Evolutionary conservation across 371 early-diverging fungal genomes (phyloP).

Genomic region (Mucor racemosus): DNA sequence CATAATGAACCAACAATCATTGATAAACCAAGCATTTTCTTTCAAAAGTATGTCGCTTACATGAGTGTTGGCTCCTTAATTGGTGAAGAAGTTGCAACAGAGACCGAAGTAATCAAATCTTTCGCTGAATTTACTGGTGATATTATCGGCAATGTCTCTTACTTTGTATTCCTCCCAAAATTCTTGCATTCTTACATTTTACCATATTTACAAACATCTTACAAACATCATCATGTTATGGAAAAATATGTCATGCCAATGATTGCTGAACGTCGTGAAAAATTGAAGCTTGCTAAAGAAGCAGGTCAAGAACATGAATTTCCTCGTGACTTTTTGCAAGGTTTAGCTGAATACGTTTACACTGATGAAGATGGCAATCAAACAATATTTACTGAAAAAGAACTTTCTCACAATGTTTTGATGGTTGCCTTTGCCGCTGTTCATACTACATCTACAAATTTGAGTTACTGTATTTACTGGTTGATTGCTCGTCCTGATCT

Average conservation of each 20-base stretch:
- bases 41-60: conserved; percentile 43
- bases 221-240: conserved; percentile 36
- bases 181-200: conserved; percentile 29
- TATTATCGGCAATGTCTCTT: conserved; percentile 31
- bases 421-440: conserved; percentile 48
- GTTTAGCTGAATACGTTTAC: conserved; percentile 27
- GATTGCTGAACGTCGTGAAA: conserved; percentile 24
- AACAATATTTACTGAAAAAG: conserved; percentile 12
- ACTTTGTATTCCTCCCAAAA: conserved; percentile 28
- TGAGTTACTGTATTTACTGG: conserved; percentile 37
- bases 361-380: conserved; percentile 22
- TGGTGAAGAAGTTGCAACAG: conserved; percentile 33
- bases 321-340: conserved; percentile 31
- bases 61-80: conserved; percentile 46
- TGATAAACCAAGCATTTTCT: conserved; percentile 23
- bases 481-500: conserved; percentile 43
- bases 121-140: conserved; percentile 46
- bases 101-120: conserved; percentile 34
- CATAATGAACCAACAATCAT: conserved; percentile 12
- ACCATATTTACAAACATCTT: conserved; percentile 33
- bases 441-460: conserved; percentile 39
- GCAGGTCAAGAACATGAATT: conserved; percentile 12
- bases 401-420: conserved; percentile 31
- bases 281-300: conserved; percentile 9
- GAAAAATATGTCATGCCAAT: conserved; percentile 28